Evolutionary conservation across 106 monocot genomes (phyloP), one percentile per base, ranked within the genome.

Genomic region (Allium fistulosum): DNA sequence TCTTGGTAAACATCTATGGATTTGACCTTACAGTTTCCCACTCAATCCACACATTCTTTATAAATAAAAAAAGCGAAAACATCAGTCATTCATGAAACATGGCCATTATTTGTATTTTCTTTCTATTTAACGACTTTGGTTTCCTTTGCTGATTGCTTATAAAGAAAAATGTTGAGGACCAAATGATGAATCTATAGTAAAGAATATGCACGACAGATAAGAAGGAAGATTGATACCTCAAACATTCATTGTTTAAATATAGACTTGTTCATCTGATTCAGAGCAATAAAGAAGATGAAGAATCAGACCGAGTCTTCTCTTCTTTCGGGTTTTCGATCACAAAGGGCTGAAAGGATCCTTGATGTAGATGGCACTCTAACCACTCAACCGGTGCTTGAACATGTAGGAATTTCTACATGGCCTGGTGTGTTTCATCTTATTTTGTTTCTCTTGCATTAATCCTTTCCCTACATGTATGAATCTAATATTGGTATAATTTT

Each of bases 361-460:
- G 97, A 89, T 51, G 72, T 97, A 55, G 97, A 97, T 70, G 97
- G 97, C 59, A 92, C 97, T 58, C 77, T 99, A 70, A 99, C 92
- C 13, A 90, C 84, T 18, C 89, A 92, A 74, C 92, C 97, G 45
- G 92, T 99, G 48, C 89, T 99, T 75, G 92, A 92, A 78, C 97
- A 99, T 78, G 72, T 93, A 50, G 92, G 97, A 62, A 90, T 80
- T 71, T 99, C 97, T 48, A 78, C 84, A 67, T 99, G 97, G 97
- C 97, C 97, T 62, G 96, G 96, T 92, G 69, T 16, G 86, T 81
- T 63, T 69, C 8, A 71, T 14, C 65, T 11, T 15, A 46, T 37
- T 46, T 73, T 18, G n/a, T 16, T 50, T 62, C 45, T 59, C 5
- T 47, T 67, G 67, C 26, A 7, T 26, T 13, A 0, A 6, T 48